Evolutionary conservation across 2,329 filamentous ascomycete species (phyloP), one percentile per base, ranked within the genome.

Genomic region (Epichloe uncinata): DNA sequence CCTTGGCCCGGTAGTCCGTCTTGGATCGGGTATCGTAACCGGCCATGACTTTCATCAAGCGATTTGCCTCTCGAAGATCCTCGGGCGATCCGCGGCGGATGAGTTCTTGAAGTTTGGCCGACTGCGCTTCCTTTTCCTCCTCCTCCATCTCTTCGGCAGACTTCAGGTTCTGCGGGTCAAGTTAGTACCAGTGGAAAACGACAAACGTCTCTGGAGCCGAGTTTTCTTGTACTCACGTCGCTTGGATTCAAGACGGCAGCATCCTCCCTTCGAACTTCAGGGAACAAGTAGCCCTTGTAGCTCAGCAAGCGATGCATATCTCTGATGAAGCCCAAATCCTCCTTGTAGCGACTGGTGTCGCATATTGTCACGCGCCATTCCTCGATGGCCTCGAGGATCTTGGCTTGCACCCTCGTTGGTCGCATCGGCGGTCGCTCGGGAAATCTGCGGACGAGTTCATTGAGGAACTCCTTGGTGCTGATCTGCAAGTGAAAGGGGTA

Each of bases 401-500:
- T 87, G 65, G 81, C 78, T 73, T 97, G 93, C 36, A 96, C 90
- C 54, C 90, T 79, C 42, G 87, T 88, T 42, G 88, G 75, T 53
- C 93, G 85, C 53, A 93, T 77, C 2, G 91, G 89, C 43, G 93
- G 93, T 22, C 91, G 79, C 70, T 98, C 93, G 45, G 93, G 93
- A 62, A 98, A 98, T 57, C 93, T 81, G 57, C 93, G 83, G 54
- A 98, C 93, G 53, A 98, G 82, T 72, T 98, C 93, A 70, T 98
- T 98, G 60, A 98, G 81, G 60, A 98, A 98, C 63, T 98, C 93
- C 68, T 98, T 98, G 58, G 93, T 97, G 68, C 87, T 90, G 64
- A 98, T 96, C 69, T 98, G 93, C 52, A 98, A 81, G 64, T 98
- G 93, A 69, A 98, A 98, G 1, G 93, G 90, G 66, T 98, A 98